A percentile compares a stretch with the other conserved stretches of the same genome.
These are phyloP conservation scores for Phaseolus lunatus DNA, from an alignment of 306 rosid species.

Conservation along the genomic window DNA sequence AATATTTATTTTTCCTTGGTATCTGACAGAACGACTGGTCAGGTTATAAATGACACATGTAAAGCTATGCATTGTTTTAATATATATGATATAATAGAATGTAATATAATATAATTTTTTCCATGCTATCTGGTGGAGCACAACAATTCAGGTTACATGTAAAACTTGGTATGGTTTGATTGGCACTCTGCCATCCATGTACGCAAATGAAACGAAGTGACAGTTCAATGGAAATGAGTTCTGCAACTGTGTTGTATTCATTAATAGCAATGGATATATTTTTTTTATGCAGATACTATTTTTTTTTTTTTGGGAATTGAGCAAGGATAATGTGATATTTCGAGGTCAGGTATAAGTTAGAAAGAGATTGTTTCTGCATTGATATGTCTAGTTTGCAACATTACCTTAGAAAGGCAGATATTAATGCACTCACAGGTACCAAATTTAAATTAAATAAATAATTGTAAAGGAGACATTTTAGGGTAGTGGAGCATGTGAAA, in stretches of 20 bases:
- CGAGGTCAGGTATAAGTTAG: constrained; percentile 24
- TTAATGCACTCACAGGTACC: constrained; percentile 11
- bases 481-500: constrained; percentile 21
- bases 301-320: constrained; percentile 11
- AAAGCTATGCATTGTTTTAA: constrained; percentile 10
- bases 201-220: neutral
- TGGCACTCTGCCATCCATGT: constrained; percentile 24
- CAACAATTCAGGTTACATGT: constrained; percentile 41
- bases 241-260: constrained; percentile 10
- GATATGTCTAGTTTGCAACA: neutral
- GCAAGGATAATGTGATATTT: constrained; percentile 32
- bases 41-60: constrained; percentile 39
- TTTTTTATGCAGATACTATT: neutral
- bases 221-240: neutral
- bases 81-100: neutral
- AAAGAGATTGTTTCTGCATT: neutral
- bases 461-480: neutral
- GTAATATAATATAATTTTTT: neutral
- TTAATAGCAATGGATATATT: constrained; percentile 33
- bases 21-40: constrained; percentile 28
- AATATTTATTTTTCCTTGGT: constrained; percentile 1
- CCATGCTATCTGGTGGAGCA: constrained; percentile 28
- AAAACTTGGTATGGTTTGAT: constrained; percentile 17
- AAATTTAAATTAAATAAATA: neutral
- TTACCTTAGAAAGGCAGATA: neutral